Evolutionary conservation across 2,329 filamentous ascomycete genomes (phyloP).

Genomic region (Geoglossum cookeanum): DNA sequence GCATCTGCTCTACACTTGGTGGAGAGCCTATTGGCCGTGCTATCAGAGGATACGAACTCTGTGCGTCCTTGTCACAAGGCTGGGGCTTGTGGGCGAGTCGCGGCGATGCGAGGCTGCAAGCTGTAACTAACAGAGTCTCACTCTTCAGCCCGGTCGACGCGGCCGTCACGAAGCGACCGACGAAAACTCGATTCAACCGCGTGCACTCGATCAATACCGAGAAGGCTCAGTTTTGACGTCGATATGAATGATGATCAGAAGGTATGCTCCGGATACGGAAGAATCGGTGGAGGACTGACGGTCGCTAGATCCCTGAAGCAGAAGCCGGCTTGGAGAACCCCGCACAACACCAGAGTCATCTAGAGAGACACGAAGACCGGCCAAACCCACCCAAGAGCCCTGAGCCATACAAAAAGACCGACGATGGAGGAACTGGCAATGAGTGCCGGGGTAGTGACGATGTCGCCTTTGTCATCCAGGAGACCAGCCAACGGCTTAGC

Average conservation of each 20-base stretch:
- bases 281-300: neutral
- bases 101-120: too few relatives aligned
- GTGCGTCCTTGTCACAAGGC: neutral
- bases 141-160: too few relatives aligned
- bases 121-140: too few relatives aligned
- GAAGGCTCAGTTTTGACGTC: neutral
- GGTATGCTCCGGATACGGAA: neutral
- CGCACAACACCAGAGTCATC: neutral
- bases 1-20: neutral
- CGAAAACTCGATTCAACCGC: neutral
- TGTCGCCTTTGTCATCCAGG: neutral
- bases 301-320: neutral
- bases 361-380: neutral
- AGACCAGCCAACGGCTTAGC: neutral
- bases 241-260: neutral
- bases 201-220: neutral
- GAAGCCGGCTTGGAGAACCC: neutral
- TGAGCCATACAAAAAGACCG: neutral
- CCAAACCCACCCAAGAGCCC: neutral
- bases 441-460: neutral
- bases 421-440: neutral
- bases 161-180: neutral
- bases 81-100: neutral
- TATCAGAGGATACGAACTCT: neutral
- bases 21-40: neutral